Evolutionary conservation across 1,284 basidiomycete genomes (phyloP), one percentile per base, ranked within the genome.

Genomic region (Sporisorium scitamineum): DNA sequence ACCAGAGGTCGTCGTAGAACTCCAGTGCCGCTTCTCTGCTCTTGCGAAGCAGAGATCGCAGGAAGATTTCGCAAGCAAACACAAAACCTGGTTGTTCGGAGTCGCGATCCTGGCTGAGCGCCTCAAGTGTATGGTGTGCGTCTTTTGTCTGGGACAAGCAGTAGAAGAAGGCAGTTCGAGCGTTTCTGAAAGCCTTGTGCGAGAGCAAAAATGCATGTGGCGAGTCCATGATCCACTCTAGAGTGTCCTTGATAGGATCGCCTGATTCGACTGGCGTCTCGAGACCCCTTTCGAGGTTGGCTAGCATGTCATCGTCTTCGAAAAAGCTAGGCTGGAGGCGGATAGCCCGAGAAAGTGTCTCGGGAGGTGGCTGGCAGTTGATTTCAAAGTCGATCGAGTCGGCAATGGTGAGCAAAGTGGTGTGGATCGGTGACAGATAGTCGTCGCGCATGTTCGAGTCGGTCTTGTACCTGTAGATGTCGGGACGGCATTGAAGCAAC

Each of bases 1-100:
- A 60, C 70, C 70, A 73, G 18, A 74, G 22, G 10, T 65, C 66
- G 18, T 74, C 61, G 41, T 69, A 74, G 11, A 69, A 41, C n/a
- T 58, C 54, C 13, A 69, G 45, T 7, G 66, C 65, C 13, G 54
- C 44, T 32, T 69, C 59, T 8, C 54, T 20, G 37, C 57, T 54
- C 11, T 39, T 54, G 34, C 59, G 52, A 14, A 65, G 26, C 9
- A 37, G 18, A 1, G 71, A 57, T 27, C 71, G 71, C 22, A 74
- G 57, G 45, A 74, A 27, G 3, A 69, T 9, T 0, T 65, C 59
- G 54, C 65, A 64, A 3, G 55, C 55, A 11, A 50, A 51, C 2
- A 52, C 54, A 6, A 69, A 57, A 13, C 42, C 65, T 14, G 57
- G 58, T 16, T 69, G 61, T n/a, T 54, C 51, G 7, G 59, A 22